Evolutionary conservation across 495 filamentous ascomycete genomes (phyloP).

Genomic region (Aspergillus taichungensis): DNA sequence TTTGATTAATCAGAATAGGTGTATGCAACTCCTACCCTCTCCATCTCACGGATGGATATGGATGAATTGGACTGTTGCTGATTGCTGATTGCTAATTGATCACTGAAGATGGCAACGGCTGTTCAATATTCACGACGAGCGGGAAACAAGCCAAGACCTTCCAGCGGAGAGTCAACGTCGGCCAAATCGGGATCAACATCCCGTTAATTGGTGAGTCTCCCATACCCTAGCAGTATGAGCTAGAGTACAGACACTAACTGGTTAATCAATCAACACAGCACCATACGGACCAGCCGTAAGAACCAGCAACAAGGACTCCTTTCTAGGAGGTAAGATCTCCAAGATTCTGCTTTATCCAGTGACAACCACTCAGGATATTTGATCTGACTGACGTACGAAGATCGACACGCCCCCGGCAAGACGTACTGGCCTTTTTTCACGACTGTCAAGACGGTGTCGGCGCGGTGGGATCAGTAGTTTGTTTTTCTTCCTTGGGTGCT

Average conservation of each 20-base stretch:
- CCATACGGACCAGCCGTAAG: conserved; percentile 19
- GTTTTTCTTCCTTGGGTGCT: too few species aligned
- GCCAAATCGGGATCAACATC: conserved; percentile 24
- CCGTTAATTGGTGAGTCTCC: conserved; percentile 18
- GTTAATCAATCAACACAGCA: conserved; percentile 1
- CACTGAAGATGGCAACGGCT: conserved; percentile 14
- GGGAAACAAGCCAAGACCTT: conserved; percentile 20
- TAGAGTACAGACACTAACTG: not conserved
- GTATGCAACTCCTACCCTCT: too few species aligned
- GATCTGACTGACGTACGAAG: not conserved
- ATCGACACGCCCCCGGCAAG: conserved; percentile 20
- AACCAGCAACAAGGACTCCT: conserved; percentile 22
- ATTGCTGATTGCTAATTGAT: too few species aligned
- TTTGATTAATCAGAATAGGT: conserved; percentile 23
- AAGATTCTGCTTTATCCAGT: too few species aligned
- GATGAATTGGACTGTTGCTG: too few species aligned
- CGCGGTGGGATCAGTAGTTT: conserved; percentile 14
- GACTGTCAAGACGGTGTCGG: conserved; percentile 17
- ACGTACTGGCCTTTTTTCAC: conserved; percentile 24
- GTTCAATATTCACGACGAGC: conserved; percentile 20
- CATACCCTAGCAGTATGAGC: not conserved
- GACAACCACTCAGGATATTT: not conserved
- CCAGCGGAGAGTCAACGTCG: conserved; percentile 19
- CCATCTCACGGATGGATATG: too few species aligned
- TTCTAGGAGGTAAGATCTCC: conserved; percentile 20